Conservation (phyloP, 2,329 filamentous ascomycete species). For the Fusarium armeniacum region DNA sequence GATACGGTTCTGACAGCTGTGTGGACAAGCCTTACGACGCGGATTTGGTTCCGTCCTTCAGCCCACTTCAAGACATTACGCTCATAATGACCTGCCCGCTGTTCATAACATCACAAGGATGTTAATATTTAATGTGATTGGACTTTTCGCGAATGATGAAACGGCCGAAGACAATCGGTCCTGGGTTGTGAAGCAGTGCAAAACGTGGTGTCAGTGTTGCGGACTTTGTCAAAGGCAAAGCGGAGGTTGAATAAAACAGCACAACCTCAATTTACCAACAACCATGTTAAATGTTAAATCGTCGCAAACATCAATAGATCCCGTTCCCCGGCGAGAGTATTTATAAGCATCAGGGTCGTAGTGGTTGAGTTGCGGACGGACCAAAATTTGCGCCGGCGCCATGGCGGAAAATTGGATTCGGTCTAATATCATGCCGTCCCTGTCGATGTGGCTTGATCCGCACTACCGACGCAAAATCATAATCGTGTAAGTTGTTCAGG, state of each 20-base stretch:
- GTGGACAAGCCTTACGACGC: too few species aligned
- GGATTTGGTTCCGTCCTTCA: too few species aligned
- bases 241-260: rapidly evolving
- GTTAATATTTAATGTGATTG: too few species aligned
- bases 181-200: not conserved
- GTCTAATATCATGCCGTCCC: not conserved
- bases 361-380: not conserved
- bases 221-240: not conserved
- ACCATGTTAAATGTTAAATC: too few species aligned
- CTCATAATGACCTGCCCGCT: too few species aligned
- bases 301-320: not conserved
- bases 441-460: not conserved
- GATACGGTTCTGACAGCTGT: too few species aligned
- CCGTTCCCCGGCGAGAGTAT: not conserved
- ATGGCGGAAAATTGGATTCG: not conserved
- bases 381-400: not conserved
- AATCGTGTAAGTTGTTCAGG: too few species aligned
- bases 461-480: not conserved
- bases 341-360: not conserved
- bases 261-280: not conserved
- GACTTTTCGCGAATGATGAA: too few species aligned
- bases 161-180: not conserved
- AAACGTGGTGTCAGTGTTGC: not conserved
- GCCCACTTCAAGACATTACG: too few species aligned
- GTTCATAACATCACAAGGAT: too few species aligned